These are phyloP conservation scores for Penicillium sp. DNA, from an alignment of 2,329 filamentous ascomycete species.

Conservation along the genomic window DNA sequence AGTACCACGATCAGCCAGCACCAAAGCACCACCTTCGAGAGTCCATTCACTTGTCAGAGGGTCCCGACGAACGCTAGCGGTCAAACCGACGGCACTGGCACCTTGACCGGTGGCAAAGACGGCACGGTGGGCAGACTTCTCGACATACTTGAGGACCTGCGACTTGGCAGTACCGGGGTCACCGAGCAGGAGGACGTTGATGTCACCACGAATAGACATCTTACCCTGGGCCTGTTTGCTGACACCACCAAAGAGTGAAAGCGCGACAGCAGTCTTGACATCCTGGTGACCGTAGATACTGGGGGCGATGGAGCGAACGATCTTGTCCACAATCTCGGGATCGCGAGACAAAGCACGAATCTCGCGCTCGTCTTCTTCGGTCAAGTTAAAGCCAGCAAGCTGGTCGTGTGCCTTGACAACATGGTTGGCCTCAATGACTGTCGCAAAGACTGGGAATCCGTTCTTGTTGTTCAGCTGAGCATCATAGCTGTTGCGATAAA, in stretches of 20 bases:
- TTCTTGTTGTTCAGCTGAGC: slow-evolving; percentile 98
- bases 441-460: slow-evolving; percentile 97
- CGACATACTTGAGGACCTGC: slow-evolving; percentile 94
- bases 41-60: slow-evolving; percentile 98
- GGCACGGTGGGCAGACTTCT: slow-evolving; percentile 94
- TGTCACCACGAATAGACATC: slow-evolving; percentile 92
- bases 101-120: slow-evolving; percentile 98
- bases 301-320: slow-evolving; percentile 90
- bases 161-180: slow-evolving; percentile 98
- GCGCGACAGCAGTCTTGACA: slow-evolving; percentile 93
- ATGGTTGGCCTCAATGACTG: slow-evolving; percentile 96
- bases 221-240: slow-evolving; percentile 88
- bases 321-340: slow-evolving; percentile 88
- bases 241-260: slow-evolving; percentile 94
- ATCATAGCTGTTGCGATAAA: slow-evolving; percentile 98
- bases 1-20: slow-evolving; percentile 91
- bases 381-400: slow-evolving; percentile 92
- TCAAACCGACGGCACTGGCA: slow-evolving; percentile 95
- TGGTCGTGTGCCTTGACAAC: slow-evolving; percentile 97
- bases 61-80: slow-evolving; percentile 92
- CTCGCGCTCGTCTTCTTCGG: slow-evolving; percentile 89
- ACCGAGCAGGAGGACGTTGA: slow-evolving; percentile 94
- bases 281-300: slow-evolving; percentile 97
- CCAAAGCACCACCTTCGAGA: slow-evolving; percentile 90
- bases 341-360: slow-evolving; percentile 90